These are phyloP conservation scores for Alloascoidea hylecoeti DNA, from an alignment of 805 yeast species.

Conservation along the genomic window DNA sequence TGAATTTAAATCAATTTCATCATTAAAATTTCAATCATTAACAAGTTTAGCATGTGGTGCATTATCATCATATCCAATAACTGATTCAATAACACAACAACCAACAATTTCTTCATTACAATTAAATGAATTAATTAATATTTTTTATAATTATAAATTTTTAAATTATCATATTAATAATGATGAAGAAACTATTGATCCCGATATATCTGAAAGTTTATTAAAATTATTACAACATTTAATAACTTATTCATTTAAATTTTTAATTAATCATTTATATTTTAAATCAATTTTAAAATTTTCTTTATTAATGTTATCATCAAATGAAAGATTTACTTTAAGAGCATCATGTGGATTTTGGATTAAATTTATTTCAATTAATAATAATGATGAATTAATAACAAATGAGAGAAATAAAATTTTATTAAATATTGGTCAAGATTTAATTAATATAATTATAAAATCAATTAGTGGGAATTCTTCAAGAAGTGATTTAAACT, in stretches of 20 bases:
- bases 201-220: slow-evolving; percentile 14
- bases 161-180: no score
- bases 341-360: slow-evolving; percentile 41
- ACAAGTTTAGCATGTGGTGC: no score
- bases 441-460: slow-evolving; percentile 17
- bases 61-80: no score
- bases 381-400: slow-evolving; percentile 14
- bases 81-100: no score
- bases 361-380: slow-evolving; percentile 26
- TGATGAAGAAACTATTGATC: no score
- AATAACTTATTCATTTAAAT: slow-evolving; percentile 6
- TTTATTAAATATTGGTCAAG: slow-evolving; percentile 3
- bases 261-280: slow-evolving; percentile 7
- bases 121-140: no score
- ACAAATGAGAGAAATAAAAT: slow-evolving; percentile 5
- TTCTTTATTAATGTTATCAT: slow-evolving; percentile 24
- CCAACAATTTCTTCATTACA: no score
- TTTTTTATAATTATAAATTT: no score
- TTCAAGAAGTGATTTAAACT: slow-evolving; percentile 27
- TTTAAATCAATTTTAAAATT: slow-evolving; percentile 16
- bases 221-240: slow-evolving; percentile 13
- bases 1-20: no score
- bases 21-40: no score
- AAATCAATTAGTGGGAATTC: slow-evolving; percentile 24
- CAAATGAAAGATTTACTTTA: slow-evolving; percentile 41